phyloP scores from a whole-genome alignment of 306 rosid species.

The Cucurbita pepo region DNA sequence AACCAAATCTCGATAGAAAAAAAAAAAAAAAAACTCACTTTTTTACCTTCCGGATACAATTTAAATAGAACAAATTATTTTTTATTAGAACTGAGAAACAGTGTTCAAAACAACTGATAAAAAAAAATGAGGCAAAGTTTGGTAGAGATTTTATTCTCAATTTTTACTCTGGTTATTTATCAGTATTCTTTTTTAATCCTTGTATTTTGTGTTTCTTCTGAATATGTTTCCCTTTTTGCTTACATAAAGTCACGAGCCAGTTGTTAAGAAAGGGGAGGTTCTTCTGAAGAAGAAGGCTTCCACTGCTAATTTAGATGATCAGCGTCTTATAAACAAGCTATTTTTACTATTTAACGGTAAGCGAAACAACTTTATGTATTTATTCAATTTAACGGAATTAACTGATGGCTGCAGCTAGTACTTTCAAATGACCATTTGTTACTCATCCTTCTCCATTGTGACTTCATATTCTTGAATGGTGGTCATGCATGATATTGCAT shows the following conservation, averaged over 20 bases:
- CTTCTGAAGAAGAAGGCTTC: constrained; percentile 86
- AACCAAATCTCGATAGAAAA: background rate
- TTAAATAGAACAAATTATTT: background rate
- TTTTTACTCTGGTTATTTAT: constrained; percentile 3
- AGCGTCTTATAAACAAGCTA: constrained; percentile 50
- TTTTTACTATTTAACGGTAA: constrained; percentile 77
- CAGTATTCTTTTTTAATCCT: constrained; percentile 3
- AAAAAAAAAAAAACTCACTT: background rate
- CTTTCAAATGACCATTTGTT: background rate
- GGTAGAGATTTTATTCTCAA: background rate
- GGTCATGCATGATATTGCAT: background rate
- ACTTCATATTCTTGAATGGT: background rate
- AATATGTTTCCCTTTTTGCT: constrained; percentile 17
- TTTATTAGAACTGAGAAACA: background rate
- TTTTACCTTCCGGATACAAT: background rate
- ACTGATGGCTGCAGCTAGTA: background rate
- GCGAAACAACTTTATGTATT: constrained; percentile 10
- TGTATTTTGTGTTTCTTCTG: constrained; percentile 11
- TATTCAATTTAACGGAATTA: background rate
- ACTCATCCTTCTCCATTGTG: background rate
- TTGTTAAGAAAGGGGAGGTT: constrained; percentile 87
- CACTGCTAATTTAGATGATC: constrained; percentile 69
- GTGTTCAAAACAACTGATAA: background rate
- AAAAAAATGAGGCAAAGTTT: background rate
- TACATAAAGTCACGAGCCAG: constrained; percentile 75